Evolutionary conservation across 2,329 filamentous ascomycete species (phyloP).

Genomic region (Arthrobotrys conoides): DNA sequence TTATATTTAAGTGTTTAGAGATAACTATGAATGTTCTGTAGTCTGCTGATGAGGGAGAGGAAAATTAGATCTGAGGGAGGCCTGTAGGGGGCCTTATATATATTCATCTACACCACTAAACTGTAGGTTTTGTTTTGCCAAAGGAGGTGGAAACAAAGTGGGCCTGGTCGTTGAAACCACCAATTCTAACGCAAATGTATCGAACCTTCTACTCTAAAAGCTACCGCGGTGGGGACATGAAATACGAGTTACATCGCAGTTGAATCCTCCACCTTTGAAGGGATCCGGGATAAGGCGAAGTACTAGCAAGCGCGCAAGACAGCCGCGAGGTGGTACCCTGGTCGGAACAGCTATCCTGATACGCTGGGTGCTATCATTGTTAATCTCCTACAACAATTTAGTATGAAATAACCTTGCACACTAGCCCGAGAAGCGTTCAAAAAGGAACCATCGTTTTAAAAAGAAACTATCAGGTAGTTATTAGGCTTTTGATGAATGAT

Average conservation of each 20-base stretch:
- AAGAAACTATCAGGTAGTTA: background rate
- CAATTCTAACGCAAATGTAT: background rate
- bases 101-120: background rate
- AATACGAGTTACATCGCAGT: background rate
- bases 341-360: background rate
- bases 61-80: background rate
- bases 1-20: background rate
- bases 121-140: background rate
- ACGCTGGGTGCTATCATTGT: background rate
- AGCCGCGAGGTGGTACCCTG: background rate
- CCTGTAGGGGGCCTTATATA: slow-evolving; percentile 1
- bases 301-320: background rate
- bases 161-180: background rate
- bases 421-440: background rate
- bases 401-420: background rate
- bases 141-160: background rate
- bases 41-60: background rate
- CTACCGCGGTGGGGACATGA: background rate
- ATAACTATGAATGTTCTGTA: background rate
- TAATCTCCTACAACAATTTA: background rate
- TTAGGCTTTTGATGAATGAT: background rate
- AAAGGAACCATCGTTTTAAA: background rate
- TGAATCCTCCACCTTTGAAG: slow-evolving; percentile 8
- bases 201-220: background rate
- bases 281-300: too few species aligned